Conservation (phyloP, 1,284 basidiomycete genomes). For the Vanrija pseudolonga region DNA sequence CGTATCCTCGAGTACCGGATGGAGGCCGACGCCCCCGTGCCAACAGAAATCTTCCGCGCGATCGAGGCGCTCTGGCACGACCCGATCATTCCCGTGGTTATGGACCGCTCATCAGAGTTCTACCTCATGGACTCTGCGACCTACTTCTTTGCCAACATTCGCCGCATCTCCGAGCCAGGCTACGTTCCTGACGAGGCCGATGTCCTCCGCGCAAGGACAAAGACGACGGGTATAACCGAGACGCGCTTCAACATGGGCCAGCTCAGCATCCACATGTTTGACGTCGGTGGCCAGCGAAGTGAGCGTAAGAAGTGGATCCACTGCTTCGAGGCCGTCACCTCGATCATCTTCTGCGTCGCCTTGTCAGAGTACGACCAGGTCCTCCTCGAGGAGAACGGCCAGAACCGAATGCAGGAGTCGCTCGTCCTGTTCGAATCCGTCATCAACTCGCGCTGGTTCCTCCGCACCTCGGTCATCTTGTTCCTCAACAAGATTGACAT, state of each 20-base stretch:
- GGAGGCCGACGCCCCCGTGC: conserved; percentile 49
- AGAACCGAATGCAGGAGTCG: conserved; percentile 95
- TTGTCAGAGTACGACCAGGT: conserved; percentile 93
- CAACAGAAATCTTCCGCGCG: conserved; percentile 62
- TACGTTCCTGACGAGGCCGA: conserved; percentile 88
- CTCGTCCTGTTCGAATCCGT: conserved; percentile 91
- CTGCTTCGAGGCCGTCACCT: conserved; percentile 90
- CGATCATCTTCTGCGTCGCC: conserved; percentile 92
- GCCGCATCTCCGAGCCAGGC: conserved; percentile 70
- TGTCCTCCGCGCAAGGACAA: conserved; percentile 80
- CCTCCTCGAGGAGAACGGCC: conserved; percentile 62
- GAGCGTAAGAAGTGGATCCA: conserved; percentile 95
- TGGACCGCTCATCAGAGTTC: conserved; percentile 84
- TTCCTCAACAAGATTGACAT: conserved; percentile 96
- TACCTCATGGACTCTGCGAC: conserved; percentile 94
- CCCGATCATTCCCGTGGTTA: conserved; percentile 76
- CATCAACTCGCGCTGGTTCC: conserved; percentile 97
- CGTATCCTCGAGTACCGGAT: conserved; percentile 53
- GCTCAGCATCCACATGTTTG: conserved; percentile 70
- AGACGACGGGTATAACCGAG: conserved; percentile 90
- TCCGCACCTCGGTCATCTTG: conserved; percentile 84
- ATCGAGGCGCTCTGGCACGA: conserved; percentile 87
- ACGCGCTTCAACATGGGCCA: conserved; percentile 60
- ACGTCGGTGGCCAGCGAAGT: conserved; percentile 87
- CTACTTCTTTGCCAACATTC: conserved; percentile 86